Percentiles rank a stretch among this genome's conserved stretches.
These are phyloP conservation scores for Epichloe elymi DNA, from an alignment of 2,329 filamentous ascomycete species.

Conservation along the genomic window DNA sequence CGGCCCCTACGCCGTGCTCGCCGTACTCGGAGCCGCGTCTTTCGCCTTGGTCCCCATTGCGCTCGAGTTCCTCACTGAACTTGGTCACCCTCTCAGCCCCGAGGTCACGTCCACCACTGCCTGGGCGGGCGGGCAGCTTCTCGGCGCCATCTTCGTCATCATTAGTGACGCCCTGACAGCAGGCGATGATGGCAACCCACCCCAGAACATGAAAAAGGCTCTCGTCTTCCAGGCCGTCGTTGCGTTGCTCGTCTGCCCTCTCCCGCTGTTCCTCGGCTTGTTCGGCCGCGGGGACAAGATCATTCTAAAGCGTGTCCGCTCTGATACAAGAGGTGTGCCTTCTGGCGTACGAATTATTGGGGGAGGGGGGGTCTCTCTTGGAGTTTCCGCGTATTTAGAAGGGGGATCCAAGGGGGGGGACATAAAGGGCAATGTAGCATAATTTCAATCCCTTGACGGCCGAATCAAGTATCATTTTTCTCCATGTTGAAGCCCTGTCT, in stretches of 20 bases:
- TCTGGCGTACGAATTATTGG: background rate
- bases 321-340: conserved; percentile 21
- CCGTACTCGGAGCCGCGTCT: conserved; percentile 62
- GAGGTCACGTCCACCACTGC: conserved; percentile 73
- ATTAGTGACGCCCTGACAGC: conserved; percentile 63
- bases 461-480: no score
- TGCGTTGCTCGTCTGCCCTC: conserved; percentile 48
- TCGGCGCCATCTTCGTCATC: conserved; percentile 77
- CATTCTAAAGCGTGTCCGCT: conserved; percentile 34
- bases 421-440: no score
- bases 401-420: no score
- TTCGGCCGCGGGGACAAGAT: conserved; percentile 48
- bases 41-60: conserved; percentile 75
- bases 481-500: no score
- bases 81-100: conserved; percentile 75
- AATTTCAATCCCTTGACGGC: no score
- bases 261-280: conserved; percentile 55
- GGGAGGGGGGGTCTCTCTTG: no score
- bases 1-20: conserved; percentile 63
- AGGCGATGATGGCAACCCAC: conserved; percentile 38
- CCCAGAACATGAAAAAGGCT: conserved; percentile 58
- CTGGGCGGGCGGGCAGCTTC: conserved; percentile 76
- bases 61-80: conserved; percentile 76
- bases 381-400: no score
- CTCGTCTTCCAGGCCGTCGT: conserved; percentile 71